Base-by-base conservation (phyloP, 2,329 filamentous ascomycete genomes). In the Lecanicillium sp. region DNA sequence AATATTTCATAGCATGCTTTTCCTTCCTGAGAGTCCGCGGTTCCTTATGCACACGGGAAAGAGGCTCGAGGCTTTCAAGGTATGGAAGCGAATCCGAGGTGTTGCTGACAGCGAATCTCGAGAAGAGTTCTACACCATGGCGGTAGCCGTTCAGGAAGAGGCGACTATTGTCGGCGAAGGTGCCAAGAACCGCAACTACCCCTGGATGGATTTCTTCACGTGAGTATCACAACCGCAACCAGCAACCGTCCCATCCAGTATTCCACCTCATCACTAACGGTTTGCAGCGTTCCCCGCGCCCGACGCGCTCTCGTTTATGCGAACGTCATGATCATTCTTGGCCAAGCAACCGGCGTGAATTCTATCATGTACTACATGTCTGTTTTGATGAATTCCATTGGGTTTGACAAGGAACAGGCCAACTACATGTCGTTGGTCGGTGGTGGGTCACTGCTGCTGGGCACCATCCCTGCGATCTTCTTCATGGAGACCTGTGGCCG, bases 371-470 rank as follows among this genome's bases (percentile, higher is more conserved):
- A 87, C 65, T 87, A 86, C 67, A 85, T 87, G 82, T 74, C 71
- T 0, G 72, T 79, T 0, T 67, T 88, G 6, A 86, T 87, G 81
- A 67, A 66, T 42, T 75, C 83, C 57, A 81, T 87, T 36, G 83
- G 83, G 11, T 87, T 87, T 63, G 63, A 81, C 56, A 64, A 74
- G 7, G 72, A 77, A 50, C 63, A 82, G 42, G 67, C 80, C 14
- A 85, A 82, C 51, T 87, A 86, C 71, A 87, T 88, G 84, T 86
- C 83, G 0, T 73, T 87, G 0, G 83, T 88, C 12, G 84, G 84
- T 3, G 83, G 84, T 21, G 83, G 81, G 4, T 68, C 83, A 0
- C 72, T 88, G 1, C 72, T 87, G 0, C 56, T 88, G 14, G 83
- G 83, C 19, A 83, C 82, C 0, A 81, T 86, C 27, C 83, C 83